These are phyloP conservation scores for Brassica incana DNA, from an alignment of 345 rosid genomes.

Conservation along the genomic window DNA sequence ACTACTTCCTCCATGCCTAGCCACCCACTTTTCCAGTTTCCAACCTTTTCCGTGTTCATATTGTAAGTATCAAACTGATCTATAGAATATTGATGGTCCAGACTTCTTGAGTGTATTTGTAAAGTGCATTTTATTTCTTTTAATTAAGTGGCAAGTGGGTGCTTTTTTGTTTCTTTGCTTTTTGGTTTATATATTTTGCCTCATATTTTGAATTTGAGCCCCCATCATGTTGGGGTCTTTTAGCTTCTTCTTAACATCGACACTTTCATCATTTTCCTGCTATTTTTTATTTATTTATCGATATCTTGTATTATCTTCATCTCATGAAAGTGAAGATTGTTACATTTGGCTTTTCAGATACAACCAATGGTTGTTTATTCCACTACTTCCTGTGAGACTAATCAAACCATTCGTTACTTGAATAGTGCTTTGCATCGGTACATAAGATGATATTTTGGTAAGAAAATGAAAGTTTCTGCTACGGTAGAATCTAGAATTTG, in stretches of 20 bases:
- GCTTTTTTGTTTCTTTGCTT: not conserved
- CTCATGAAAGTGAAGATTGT: slow-evolving; percentile 15
- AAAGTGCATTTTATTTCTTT: not conserved
- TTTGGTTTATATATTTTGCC: not conserved
- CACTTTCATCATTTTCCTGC: slow-evolving; percentile 23
- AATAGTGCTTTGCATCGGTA: not conserved
- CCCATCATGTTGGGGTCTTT: slow-evolving; percentile 26
- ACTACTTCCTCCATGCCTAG: slow-evolving; percentile 12
- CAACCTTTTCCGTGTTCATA: slow-evolving; percentile 28
- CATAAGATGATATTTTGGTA: not conserved
- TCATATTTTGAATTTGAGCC: slow-evolving; percentile 1
- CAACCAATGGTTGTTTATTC: slow-evolving; percentile 18
- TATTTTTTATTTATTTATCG: not conserved
- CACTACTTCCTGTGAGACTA: not conserved
- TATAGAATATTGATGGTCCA: not conserved
- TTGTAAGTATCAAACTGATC: not conserved
- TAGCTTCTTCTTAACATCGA: slow-evolving; percentile 23
- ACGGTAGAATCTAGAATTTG: no score
- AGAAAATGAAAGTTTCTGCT: no score
- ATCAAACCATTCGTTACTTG: slow-evolving; percentile 2
- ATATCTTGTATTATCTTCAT: slow-evolving; percentile 21
- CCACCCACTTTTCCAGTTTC: slow-evolving; percentile 30
- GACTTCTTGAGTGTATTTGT: slow-evolving; percentile 3
- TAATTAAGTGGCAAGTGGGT: slow-evolving; percentile 9
- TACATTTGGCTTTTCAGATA: slow-evolving; percentile 32